Evolutionary conservation across 441 rosid species (phyloP).

Genomic region (Gossypium davidsonii): DNA sequence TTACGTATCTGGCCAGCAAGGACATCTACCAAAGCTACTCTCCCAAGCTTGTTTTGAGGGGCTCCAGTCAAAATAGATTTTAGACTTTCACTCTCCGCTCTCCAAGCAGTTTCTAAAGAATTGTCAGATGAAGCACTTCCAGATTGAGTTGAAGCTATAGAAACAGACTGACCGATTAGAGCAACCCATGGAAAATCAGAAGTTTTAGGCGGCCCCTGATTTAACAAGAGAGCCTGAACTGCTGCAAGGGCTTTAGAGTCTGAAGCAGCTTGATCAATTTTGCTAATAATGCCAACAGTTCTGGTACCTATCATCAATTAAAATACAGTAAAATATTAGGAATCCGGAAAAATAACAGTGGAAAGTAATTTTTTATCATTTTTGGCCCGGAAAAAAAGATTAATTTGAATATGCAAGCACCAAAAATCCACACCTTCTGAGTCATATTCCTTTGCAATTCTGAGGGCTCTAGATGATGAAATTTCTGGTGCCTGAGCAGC

Average conservation of each 20-base stretch:
- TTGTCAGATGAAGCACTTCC: conserved; percentile 62
- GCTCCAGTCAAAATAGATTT: conserved; percentile 77
- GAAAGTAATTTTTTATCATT: background rate
- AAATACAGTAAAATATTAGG: conserved; percentile 1
- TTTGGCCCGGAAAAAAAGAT: background rate
- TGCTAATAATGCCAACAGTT: conserved; percentile 83
- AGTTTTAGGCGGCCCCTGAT: conserved; percentile 89
- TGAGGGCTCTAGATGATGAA: conserved; percentile 81
- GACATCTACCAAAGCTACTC: conserved; percentile 79
- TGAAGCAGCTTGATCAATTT: conserved; percentile 88
- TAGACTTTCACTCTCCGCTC: conserved; percentile 86
- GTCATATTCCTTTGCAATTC: conserved; percentile 82
- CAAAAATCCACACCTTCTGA: conserved; percentile 50
- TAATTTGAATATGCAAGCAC: background rate
- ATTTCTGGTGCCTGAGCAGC: conserved; percentile 82
- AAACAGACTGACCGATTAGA: conserved; percentile 85
- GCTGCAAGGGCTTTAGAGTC: conserved; percentile 88
- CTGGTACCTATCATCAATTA: conserved; percentile 60
- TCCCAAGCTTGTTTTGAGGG: conserved; percentile 83
- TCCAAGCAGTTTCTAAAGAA: conserved; percentile 95
- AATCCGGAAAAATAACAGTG: background rate
- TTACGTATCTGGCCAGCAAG: conserved; percentile 82
- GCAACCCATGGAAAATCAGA: conserved; percentile 93
- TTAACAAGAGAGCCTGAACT: conserved; percentile 78
- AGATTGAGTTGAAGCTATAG: conserved; percentile 79